phyloP scores from a whole-genome alignment of 768 basidiomycete species.

The Pleurotus djamor region DNA sequence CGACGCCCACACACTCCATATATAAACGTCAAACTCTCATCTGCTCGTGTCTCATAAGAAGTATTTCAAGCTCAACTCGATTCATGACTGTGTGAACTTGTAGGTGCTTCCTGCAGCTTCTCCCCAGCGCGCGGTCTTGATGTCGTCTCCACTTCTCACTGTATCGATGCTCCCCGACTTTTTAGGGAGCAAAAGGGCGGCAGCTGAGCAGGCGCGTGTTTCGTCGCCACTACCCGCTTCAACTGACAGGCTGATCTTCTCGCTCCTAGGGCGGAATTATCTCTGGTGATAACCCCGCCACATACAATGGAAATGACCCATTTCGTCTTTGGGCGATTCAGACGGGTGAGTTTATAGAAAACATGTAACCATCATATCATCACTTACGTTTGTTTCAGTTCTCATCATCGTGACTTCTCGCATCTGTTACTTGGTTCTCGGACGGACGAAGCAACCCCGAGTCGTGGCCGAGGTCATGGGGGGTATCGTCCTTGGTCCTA shows the following conservation, averaged over 20 bases:
- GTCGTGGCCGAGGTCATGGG: constrained; percentile 4
- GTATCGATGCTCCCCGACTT: too few species aligned
- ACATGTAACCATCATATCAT: background rate
- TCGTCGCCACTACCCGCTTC: background rate
- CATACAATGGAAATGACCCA: background rate
- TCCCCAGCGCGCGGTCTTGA: too few species aligned
- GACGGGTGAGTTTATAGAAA: background rate
- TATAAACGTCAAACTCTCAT: too few species aligned
- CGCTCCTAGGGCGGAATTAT: background rate
- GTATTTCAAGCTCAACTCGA: too few species aligned
- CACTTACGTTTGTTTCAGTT: background rate
- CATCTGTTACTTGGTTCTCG: background rate
- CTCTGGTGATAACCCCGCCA: background rate
- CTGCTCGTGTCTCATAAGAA: too few species aligned
- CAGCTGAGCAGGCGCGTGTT: background rate
- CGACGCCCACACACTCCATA: too few species aligned
- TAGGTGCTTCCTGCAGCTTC: too few species aligned
- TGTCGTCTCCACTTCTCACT: too few species aligned
- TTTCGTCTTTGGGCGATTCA: background rate
- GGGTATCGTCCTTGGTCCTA: background rate
- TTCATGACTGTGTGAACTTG: too few species aligned
- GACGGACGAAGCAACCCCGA: background rate
- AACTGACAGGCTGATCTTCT: background rate
- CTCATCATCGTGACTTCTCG: background rate
- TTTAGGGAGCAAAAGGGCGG: background rate